Evolutionary conservation across 1,284 basidiomycete species (phyloP), one percentile per base, ranked within the genome.

Genomic region (Boletellus deceptivus): DNA sequence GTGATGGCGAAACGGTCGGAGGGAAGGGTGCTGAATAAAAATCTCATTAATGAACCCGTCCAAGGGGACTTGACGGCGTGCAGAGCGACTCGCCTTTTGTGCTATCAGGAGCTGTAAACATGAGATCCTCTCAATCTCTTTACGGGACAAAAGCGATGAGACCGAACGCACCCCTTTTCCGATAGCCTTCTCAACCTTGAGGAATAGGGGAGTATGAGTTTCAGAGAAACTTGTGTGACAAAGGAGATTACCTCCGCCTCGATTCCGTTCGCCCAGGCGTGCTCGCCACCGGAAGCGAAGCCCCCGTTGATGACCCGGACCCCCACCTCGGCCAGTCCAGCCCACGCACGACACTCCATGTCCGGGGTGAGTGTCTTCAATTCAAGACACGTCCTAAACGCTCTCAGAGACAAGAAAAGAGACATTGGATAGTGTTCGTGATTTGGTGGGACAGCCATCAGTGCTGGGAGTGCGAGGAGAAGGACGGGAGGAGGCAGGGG

Each of bases 281-380:
- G 54, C 44, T 71, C 70, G 9, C 68, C 72, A 33, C 64, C 61
- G 38, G 68, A 59, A 46, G 68, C 69, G 49, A 77, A 71, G 22
- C 79, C 74, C 24, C 75, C 74, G 25, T 69, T 69, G 49, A 79
- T 70, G 42, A 80, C 75, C 55, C 72, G 72, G 64, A 87, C 73
- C 8, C 84, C 86, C 5, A 86, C 56, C 67, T 89, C 86, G 0
- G 80, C 85, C 2, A 87, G 59, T 2, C 77, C 76, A 0, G 80
- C 80, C 82, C 83, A 86, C 1, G 84, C 83, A 2, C 82, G 70
- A 59, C 84, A 86, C 58, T 89, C 85, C 6, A 83, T 66, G 46
- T 79, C 76, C 5, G 77, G 75, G 7, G 79, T 76, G 6, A 87
- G 69, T n/a, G 74, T 71, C 5, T 72, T 71, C 0, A 81, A 55